phyloP scores from a whole-genome alignment of 1,284 basidiomycete species.

The Ceratobasidium sp. region DNA sequence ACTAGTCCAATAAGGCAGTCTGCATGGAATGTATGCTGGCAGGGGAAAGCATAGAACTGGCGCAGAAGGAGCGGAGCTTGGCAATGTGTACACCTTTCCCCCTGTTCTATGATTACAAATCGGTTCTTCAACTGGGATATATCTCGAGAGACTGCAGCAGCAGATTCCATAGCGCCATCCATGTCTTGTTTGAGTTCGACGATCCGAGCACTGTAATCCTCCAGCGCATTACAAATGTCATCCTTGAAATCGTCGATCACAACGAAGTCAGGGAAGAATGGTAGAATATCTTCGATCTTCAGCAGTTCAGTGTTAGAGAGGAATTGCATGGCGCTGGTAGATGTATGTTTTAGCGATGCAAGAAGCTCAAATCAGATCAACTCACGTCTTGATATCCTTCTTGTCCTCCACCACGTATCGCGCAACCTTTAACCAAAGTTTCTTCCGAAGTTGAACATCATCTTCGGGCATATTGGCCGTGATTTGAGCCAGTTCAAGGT shows the following conservation, averaged over 20 bases:
- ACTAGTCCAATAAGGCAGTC: constrained; percentile 92
- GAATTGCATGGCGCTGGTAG: constrained; percentile 87
- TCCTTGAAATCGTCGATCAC: constrained; percentile 99
- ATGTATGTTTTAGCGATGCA: not conserved
- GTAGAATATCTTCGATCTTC: constrained; percentile 97
- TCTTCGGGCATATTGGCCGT: constrained; percentile 94
- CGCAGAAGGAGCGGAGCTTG: constrained; percentile 75
- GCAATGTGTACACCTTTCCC: constrained; percentile 86
- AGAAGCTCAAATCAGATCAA: constrained; percentile 44
- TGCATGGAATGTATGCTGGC: constrained; percentile 93
- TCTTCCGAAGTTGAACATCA: constrained; percentile 85
- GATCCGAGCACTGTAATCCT: constrained; percentile 91
- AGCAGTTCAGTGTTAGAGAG: constrained; percentile 91
- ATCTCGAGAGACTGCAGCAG: constrained; percentile 92
- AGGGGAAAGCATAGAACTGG: constrained; percentile 98
- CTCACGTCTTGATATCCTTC: constrained; percentile 95
- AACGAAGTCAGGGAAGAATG: constrained; percentile 99
- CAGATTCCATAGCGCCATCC: constrained; percentile 91
- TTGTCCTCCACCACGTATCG: constrained; percentile 96
- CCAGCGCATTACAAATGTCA: constrained; percentile 94
- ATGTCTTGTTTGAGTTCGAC: constrained; percentile 91
- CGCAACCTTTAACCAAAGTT: constrained; percentile 97
- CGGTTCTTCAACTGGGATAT: constrained; percentile 83
- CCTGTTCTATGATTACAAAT: constrained; percentile 90
- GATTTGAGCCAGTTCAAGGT: constrained; percentile 88